Percentiles rank a stretch among this genome's conserved stretches.
These are phyloP conservation scores for Arxiozyma telluris DNA, from an alignment of 1,139 yeast genomes.

Conservation along the genomic window DNA sequence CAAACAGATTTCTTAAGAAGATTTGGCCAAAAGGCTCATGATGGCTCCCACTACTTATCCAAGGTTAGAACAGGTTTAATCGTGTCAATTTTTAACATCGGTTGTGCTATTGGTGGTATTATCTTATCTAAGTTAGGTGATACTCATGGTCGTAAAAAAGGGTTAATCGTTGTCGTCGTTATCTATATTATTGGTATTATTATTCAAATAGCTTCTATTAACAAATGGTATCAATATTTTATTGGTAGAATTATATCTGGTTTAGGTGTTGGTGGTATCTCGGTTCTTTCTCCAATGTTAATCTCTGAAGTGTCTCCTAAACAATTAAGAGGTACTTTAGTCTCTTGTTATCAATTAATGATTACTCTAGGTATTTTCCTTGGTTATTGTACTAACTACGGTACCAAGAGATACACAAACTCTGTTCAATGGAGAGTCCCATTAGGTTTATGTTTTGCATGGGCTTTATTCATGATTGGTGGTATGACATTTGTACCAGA, in stretches of 20 bases:
- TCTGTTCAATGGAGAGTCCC: slow-evolving; percentile 61
- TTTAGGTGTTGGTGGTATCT: slow-evolving; percentile 56
- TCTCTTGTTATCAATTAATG: slow-evolving; percentile 58
- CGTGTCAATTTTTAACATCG: slow-evolving; percentile 60
- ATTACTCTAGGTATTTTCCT: slow-evolving; percentile 55
- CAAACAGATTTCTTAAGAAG: slow-evolving; percentile 52
- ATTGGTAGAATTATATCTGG: slow-evolving; percentile 63
- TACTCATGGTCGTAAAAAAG: slow-evolving; percentile 52
- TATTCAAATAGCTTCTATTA: slow-evolving; percentile 52
- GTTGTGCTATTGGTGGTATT: slow-evolving; percentile 65
- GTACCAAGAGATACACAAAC: slow-evolving; percentile 40
- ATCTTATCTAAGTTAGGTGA: slow-evolving; percentile 47
- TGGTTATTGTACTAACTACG: slow-evolving; percentile 57
- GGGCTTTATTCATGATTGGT: slow-evolving; percentile 36
- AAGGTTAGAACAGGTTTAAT: slow-evolving; percentile 54
- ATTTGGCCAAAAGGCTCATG: slow-evolving; percentile 35
- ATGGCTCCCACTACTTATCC: slow-evolving; percentile 37
- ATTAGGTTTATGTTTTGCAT: slow-evolving; percentile 43
- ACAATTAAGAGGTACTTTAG: slow-evolving; percentile 61
- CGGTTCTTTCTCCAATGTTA: slow-evolving; percentile 56
- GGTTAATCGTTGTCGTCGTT: slow-evolving; percentile 45
- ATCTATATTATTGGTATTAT: slow-evolving; percentile 56
- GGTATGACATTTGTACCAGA: slow-evolving; percentile 71
- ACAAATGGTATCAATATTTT: slow-evolving; percentile 45
- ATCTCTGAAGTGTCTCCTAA: slow-evolving; percentile 62